Evolutionary conservation across 164 flowering plant species (phyloP).

Genomic region (Santalum album): DNA sequence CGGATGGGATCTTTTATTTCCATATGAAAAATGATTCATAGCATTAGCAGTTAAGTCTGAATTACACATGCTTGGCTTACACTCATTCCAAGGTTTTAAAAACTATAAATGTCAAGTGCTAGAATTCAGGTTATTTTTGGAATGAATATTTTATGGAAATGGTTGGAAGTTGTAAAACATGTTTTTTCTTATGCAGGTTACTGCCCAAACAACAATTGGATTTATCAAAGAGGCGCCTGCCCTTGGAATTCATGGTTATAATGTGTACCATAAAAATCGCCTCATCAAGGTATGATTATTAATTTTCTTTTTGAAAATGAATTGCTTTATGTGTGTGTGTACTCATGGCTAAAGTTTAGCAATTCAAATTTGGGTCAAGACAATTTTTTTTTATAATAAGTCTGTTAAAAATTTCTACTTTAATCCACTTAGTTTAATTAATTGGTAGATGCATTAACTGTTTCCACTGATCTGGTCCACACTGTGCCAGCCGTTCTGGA

Average conservation of each 20-base stretch:
- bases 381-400: too few species aligned
- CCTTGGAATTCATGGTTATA: constrained; percentile 55
- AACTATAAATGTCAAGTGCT: not conserved
- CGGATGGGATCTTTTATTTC: not conserved
- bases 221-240: constrained; percentile 74
- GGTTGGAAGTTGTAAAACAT: not conserved
- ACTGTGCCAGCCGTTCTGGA: constrained; percentile 82
- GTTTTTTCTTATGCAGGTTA: constrained; percentile 27
- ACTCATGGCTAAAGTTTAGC: too few species aligned
- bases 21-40: too few species aligned
- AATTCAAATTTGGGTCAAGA: too few species aligned
- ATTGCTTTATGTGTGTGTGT: not conserved
- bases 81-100: not conserved
- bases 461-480: constrained; percentile 9
- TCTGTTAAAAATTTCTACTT: too few species aligned
- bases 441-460: not conserved
- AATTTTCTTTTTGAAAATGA: not conserved
- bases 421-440: too few species aligned
- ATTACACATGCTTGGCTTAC: too few species aligned
- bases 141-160: not conserved
- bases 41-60: too few species aligned
- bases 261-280: constrained; percentile 89
- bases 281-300: constrained; percentile 66
- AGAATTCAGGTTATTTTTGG: not conserved
- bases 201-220: constrained; percentile 63